Evolutionary conservation across 176 grass and related monocot species (phyloP), one percentile per base, ranked within the genome.

Genomic region (Paspalum notatum): DNA sequence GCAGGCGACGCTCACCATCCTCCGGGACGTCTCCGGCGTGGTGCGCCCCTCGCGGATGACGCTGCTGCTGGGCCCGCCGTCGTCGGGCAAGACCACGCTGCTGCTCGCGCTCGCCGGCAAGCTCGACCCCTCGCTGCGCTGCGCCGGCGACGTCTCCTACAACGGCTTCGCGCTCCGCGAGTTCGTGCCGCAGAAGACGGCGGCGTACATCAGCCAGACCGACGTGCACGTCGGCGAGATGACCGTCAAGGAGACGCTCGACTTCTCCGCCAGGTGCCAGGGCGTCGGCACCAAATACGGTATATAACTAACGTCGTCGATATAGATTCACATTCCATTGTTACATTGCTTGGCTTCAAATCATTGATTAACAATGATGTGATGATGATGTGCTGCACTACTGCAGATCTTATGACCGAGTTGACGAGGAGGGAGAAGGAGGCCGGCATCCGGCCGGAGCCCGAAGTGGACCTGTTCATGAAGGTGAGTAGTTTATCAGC

Each of bases 401-500:
- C n/a, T n/a, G n/a, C 67, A 97, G 95, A 99, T 75, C 93, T 99
- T 20, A 85, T 99, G 69, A 85, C 96, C 7, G 96, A 99, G 87
- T 62, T 99, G 42, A 25, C 93, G 16, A 85, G 89, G 84, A 86
- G 96, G 85, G 96, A 99, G 88, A 91, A 93, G 65, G 82, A 82
- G 52, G 87, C 86, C 49, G 82, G 96, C 62, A 99, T 99, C 75
- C 70, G 91, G 55, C 96, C 96, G 9, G 96, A 99, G 79, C 66
- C 96, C 1, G 96, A 99, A 65, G 96, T 99, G 6, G 96, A 99
- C 80, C 87, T 99, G 57, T 99, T 99, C 74, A 99, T 99, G 96
- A 99, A 99, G 92, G 96, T 98, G 58, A 32, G 58, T 5, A 24
- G 46, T 13, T 44, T 17, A 38, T 50, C 9, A 9, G 25, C 50